Evolutionary conservation across 495 filamentous ascomycete genomes (phyloP).

Genomic region (Aspergillus haitiensis): DNA sequence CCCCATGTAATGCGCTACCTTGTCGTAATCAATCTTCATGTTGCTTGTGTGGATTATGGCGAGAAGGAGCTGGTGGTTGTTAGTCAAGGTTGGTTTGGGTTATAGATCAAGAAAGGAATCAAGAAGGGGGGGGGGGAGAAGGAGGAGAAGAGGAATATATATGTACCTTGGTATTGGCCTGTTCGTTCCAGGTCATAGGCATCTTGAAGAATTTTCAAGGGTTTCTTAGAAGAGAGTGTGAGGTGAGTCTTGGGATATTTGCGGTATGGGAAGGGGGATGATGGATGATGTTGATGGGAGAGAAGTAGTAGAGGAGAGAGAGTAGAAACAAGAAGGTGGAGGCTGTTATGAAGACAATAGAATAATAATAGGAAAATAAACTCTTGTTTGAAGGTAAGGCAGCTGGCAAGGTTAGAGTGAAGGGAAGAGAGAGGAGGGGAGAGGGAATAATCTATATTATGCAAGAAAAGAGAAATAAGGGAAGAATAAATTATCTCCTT

Average conservation of each 20-base stretch:
- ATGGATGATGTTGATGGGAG: not conserved
- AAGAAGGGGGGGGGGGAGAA: not conserved
- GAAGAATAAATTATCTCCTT: no score
- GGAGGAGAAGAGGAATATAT: not conserved
- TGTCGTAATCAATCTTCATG: slow-evolving; percentile 23
- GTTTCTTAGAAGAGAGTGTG: slow-evolving; percentile 1
- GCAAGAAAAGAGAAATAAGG: no score
- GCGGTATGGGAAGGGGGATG: not conserved
- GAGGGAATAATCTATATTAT: not conserved
- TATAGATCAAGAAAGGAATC: not conserved
- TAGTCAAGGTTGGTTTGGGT: not conserved
- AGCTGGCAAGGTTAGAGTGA: no score
- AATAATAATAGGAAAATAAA: not conserved
- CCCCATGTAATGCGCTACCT: slow-evolving; percentile 32
- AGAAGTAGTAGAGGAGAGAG: not conserved
- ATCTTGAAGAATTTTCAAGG: slow-evolving; percentile 17
- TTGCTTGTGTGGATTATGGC: slow-evolving; percentile 26
- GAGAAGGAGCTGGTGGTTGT: slow-evolving; percentile 29
- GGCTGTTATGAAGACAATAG: not conserved
- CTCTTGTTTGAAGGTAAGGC: not conserved
- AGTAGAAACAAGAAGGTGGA: not conserved
- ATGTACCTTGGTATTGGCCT: slow-evolving; percentile 29
- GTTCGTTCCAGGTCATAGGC: slow-evolving; percentile 30
- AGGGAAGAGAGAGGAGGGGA: not conserved
- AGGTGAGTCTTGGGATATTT: not conserved